Base-by-base conservation (phyloP, 345 rosid genomes). In the Boechera stricta region DNA sequence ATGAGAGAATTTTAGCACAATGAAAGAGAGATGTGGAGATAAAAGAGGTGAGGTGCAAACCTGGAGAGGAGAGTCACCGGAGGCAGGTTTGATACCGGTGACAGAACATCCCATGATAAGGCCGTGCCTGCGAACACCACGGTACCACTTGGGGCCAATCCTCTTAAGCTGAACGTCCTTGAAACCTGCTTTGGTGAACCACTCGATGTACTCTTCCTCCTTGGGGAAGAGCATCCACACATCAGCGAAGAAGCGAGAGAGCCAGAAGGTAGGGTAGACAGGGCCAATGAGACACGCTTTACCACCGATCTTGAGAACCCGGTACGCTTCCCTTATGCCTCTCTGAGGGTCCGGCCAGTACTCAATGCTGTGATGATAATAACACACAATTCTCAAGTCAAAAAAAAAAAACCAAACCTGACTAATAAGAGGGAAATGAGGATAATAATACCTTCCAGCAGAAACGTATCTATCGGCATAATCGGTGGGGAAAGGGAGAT, bases 291-390 rank as follows among this genome's bases (percentile, higher is more conserved):
- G 0, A 73, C 98, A 95, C 39, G 97, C 98, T 76, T 92, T 92
- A 10, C 97, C 98, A 66, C 97, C 97, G 26, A 86, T 84, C 77
- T 92, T 95, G 87, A 95, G 77, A 41, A 95, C 97, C 61, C 99
- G 88, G 83, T 95, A 95, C 18, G 98, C 99, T 86, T 92, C 99
- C 80, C 74, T 91, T 64, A 95, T 92, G 41, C 99, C 99, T 28
- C 99, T 88, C 80, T 91, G 98, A 2, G 98, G 99, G 72, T 95
- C 98, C 28, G 99, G 99, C 99, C 99, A 95, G 83, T 95, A 95
- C 89, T 95, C 99, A 16, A 95, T 95, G 79, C 99, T 95, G 85
- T 73, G 13, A 58, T 61, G 36, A 62, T 8, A 11, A 44, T 5
- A 44, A 44, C 42, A 28, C 29, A 28, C 29, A 28, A 28, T 28